A percentile compares a stretch with the other conserved stretches of the same genome.
phyloP scores from a whole-genome alignment of 495 filamentous ascomycete species.

The Trichoderma gamsii region DNA sequence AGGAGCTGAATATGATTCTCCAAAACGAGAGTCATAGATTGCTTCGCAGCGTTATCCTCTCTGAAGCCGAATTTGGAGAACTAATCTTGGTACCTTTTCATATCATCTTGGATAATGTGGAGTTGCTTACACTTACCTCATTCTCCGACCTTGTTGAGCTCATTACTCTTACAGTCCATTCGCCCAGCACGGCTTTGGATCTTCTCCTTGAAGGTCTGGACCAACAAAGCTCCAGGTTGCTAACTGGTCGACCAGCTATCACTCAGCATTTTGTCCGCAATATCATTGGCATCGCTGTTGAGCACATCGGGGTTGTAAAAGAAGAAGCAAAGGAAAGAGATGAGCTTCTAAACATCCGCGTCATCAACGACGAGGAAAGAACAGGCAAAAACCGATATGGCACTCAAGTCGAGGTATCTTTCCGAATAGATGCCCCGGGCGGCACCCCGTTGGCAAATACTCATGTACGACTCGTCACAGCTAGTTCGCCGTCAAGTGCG shows the following conservation, averaged over 20 bases:
- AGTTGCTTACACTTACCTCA: conserved; percentile 24
- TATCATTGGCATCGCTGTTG: conserved; percentile 41
- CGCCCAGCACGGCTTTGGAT: conserved; percentile 37
- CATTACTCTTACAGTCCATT: conserved; percentile 36
- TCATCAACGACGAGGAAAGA: conserved; percentile 20
- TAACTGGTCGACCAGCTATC: conserved; percentile 28
- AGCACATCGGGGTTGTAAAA: conserved; percentile 42
- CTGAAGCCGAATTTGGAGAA: conserved; percentile 30
- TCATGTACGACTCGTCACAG: conserved; percentile 38
- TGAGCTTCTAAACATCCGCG: conserved; percentile 28
- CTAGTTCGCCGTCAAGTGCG: conserved; percentile 32
- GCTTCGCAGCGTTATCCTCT: conserved; percentile 25
- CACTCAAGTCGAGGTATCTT: conserved; percentile 26
- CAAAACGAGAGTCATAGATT: conserved; percentile 22
- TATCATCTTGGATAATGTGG: conserved; percentile 27
- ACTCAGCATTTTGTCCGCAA: conserved; percentile 33
- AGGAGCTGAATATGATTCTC: conserved; percentile 24
- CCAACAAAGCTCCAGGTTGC: conserved; percentile 31
- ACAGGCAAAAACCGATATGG: conserved; percentile 21
- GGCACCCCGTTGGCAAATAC: conserved; percentile 30
- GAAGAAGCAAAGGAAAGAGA: conserved; percentile 28
- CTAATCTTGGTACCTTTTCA: conserved; percentile 37
- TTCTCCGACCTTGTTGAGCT: conserved; percentile 35
- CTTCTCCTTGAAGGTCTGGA: conserved; percentile 41
- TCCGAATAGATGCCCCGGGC: conserved; percentile 37